phyloP scores from a whole-genome alignment of 108 stramenopile genomes.

The Nitzschia sp. region DNA sequence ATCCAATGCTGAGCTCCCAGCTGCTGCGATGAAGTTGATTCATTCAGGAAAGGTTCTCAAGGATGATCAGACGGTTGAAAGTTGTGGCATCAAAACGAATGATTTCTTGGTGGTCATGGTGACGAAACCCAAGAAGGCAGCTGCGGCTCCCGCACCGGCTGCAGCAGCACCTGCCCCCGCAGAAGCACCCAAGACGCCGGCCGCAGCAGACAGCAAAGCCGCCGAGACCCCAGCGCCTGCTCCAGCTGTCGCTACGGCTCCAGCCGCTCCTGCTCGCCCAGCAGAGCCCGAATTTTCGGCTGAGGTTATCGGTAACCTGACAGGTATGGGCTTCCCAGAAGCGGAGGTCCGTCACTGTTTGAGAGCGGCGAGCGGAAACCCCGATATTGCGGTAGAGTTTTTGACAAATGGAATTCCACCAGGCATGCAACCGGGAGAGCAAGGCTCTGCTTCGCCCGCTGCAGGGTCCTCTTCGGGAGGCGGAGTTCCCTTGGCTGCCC shows the following conservation, averaged over 20 bases:
- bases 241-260: slow-evolving; percentile 44
- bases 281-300: slow-evolving; percentile 54
- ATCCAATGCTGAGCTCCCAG: slow-evolving; percentile 70
- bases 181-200: slow-evolving; percentile 37
- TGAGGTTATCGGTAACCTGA: slow-evolving; percentile 77
- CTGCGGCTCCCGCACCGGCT: slow-evolving; percentile 60
- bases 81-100: slow-evolving; percentile 79
- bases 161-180: slow-evolving; percentile 45
- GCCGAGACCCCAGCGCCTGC: slow-evolving; percentile 37
- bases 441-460: slow-evolving; percentile 33
- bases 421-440: slow-evolving; percentile 41
- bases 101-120: slow-evolving; percentile 98
- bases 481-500: slow-evolving; percentile 65
- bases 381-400: slow-evolving; percentile 96
- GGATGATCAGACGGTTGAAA: slow-evolving; percentile 82
- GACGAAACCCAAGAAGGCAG: slow-evolving; percentile 86
- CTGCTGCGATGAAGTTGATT: slow-evolving; percentile 90
- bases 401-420: slow-evolving; percentile 97
- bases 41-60: slow-evolving; percentile 96
- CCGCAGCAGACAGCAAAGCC: slow-evolving; percentile 35
- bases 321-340: slow-evolving; percentile 85
- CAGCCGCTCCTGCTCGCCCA: slow-evolving; percentile 40
- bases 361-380: slow-evolving; percentile 93
- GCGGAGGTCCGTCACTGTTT: slow-evolving; percentile 86
- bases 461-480: slow-evolving; percentile 22